Evolutionary conservation across 768 basidiomycete species (phyloP).

Genomic region (Russula sp.): DNA sequence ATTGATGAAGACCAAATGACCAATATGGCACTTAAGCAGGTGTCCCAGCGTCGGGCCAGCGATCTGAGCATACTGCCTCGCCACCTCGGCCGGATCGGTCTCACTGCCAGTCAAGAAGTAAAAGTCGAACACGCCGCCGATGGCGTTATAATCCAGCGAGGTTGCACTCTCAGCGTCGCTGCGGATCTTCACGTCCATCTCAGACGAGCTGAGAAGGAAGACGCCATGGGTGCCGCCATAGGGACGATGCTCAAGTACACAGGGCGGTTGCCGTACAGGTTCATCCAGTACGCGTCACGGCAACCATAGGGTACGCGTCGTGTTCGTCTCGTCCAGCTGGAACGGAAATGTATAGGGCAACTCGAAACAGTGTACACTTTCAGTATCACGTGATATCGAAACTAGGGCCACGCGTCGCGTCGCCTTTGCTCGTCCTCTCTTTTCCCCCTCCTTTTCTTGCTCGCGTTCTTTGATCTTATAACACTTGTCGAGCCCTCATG

Average conservation of each 20-base stretch:
- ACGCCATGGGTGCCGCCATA: constrained; percentile 63
- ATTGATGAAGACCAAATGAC: constrained; percentile 71
- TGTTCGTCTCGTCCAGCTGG: constrained; percentile 48
- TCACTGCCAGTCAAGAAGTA: constrained; percentile 73
- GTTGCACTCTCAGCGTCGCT: constrained; percentile 35
- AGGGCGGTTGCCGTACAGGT: constrained; percentile 72
- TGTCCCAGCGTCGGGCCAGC: no score
- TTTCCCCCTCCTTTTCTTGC: no score
- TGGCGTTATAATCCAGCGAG: constrained; percentile 68
- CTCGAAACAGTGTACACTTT: no score
- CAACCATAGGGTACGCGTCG: constrained; percentile 58
- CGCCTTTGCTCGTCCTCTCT: no score
- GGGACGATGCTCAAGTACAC: constrained; percentile 67
- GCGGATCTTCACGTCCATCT: constrained; percentile 70
- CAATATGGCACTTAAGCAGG: constrained; percentile 76
- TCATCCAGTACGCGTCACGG: constrained; percentile 62
- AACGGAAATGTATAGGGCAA: constrained; percentile 84
- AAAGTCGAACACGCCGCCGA: constrained; percentile 75
- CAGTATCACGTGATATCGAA: no score
- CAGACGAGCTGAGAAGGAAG: constrained; percentile 65
- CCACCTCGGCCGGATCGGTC: constrained; percentile 54
- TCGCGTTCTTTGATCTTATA: no score
- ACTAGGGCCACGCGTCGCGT: no score
- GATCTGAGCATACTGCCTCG: constrained; percentile 70
- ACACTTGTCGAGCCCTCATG: no score